Base-by-base conservation (phyloP, 495 filamentous ascomycete genomes). In the Ascodesmis nigricans region DNA sequence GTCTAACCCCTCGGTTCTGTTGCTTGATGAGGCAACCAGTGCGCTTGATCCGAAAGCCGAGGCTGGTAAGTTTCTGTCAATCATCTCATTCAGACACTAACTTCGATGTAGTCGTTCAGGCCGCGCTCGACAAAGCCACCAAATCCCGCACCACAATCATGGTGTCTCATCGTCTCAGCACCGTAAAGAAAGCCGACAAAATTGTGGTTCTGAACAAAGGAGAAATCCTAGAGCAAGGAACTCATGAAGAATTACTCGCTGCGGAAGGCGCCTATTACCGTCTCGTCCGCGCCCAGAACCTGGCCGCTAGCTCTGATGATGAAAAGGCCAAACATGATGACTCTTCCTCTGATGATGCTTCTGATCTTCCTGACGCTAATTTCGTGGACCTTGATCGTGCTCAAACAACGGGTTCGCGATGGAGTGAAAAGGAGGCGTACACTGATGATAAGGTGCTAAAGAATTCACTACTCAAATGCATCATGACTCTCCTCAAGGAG, bases 11-110 rank as follows among this genome's bases (percentile, higher is more conserved):
- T 69, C 73, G 10, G 64, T 95, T 24, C 47, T 95, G 29, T 66
- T 93, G 21, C 53, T 93, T 29, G 81, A 92, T 43, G 82, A 92
- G 48, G 73, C 73, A 4, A 92, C 79, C 0, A 74, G 71, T 45
- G 76, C 80, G 15, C 53, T 92, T 15, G 82, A 92, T 47, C 65
- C 69, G 5, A 65, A 65, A 26, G 75, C 69, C 38, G 77, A 83
- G 47, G 57, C n/a, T n/a, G n/a, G n/a, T n/a, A n/a, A n/a, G n/a
- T n/a, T n/a, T n/a, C n/a, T n/a, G n/a, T n/a, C n/a, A n/a, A n/a
- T n/a, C n/a, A n/a, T n/a, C n/a, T n/a, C n/a, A n/a, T n/a, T n/a
- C n/a, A n/a, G n/a, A n/a, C n/a, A n/a, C n/a, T n/a, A n/a, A n/a
- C n/a, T n/a, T n/a, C n/a, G n/a, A n/a, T n/a, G n/a, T 59, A 17